Conservation (phyloP, 164 flowering plant genomes). For the Paratinospora sagittata region DNA sequence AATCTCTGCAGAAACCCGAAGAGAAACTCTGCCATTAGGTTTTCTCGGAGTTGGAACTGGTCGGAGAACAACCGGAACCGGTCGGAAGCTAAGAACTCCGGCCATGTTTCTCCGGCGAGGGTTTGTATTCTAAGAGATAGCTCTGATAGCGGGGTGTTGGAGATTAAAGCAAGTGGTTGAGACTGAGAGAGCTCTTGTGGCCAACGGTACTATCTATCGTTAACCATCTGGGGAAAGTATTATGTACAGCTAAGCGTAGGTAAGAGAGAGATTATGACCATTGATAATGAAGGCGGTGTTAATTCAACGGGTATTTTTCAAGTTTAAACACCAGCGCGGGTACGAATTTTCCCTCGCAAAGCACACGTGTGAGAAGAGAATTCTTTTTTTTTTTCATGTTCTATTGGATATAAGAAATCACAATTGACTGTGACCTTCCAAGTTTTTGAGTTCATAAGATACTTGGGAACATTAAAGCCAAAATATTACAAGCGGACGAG, state of each 20-base stretch:
- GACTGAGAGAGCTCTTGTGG: not conserved
- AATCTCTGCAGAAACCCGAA: conserved; percentile 23
- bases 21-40: conserved; percentile 1
- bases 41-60: conserved; percentile 17
- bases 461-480: too few species aligned
- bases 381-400: too few species aligned
- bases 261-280: not conserved
- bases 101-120: conserved; percentile 33
- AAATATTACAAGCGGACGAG: too few species aligned
- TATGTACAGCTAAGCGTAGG: not conserved
- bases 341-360: not conserved
- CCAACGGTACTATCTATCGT: not conserved
- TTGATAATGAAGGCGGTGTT: not conserved
- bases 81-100: conserved; percentile 38
- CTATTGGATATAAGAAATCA: too few species aligned
- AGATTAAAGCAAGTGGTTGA: not conserved
- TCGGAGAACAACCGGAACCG: conserved; percentile 24
- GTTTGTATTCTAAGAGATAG: not conserved
- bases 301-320: not conserved
- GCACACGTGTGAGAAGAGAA: too few species aligned
- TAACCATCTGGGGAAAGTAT: not conserved
- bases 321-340: not conserved
- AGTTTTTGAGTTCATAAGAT: too few species aligned
- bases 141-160: too few species aligned
- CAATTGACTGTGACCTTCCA: too few species aligned